Percentiles rank a stretch among this genome's conserved stretches.
phyloP scores from a whole-genome alignment of 345 rosid species.

The Rhizophora apiculata region DNA sequence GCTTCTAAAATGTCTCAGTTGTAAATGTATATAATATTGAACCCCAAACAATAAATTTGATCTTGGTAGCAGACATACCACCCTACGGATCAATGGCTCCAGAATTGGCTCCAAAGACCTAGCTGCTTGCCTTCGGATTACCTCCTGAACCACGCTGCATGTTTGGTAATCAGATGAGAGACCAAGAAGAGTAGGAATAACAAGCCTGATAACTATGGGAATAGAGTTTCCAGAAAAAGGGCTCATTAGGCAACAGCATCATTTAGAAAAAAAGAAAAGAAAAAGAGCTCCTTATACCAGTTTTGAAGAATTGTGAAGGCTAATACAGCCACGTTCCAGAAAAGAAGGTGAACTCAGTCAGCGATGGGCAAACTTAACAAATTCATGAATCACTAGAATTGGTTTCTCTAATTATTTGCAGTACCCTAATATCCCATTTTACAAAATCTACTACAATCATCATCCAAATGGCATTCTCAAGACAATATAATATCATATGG shows the following conservation, averaged over 20 bases:
- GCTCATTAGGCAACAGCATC: neutral
- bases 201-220: neutral
- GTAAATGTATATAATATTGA: neutral
- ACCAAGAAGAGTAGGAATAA: neutral
- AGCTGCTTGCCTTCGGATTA: slow-evolving; percentile 67
- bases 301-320: neutral
- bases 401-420: neutral
- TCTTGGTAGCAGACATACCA: slow-evolving; percentile 50
- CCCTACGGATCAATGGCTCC: slow-evolving; percentile 92
- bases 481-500: neutral
- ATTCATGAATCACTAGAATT: too few relatives aligned
- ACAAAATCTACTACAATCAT: neutral
- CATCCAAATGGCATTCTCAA: neutral
- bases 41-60: neutral
- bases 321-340: neutral
- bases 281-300: neutral
- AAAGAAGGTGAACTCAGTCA: neutral
- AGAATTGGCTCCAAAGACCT: slow-evolving; percentile 76
- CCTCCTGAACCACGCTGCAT: slow-evolving; percentile 88
- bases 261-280: neutral
- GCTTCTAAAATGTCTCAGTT: neutral
- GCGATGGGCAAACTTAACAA: too few relatives aligned
- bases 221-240: neutral
- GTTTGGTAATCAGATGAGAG: slow-evolving; percentile 25
- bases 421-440: neutral